Evolutionary conservation across 441 rosid genomes (phyloP).

Genomic region (Omphalea diandra): DNA sequence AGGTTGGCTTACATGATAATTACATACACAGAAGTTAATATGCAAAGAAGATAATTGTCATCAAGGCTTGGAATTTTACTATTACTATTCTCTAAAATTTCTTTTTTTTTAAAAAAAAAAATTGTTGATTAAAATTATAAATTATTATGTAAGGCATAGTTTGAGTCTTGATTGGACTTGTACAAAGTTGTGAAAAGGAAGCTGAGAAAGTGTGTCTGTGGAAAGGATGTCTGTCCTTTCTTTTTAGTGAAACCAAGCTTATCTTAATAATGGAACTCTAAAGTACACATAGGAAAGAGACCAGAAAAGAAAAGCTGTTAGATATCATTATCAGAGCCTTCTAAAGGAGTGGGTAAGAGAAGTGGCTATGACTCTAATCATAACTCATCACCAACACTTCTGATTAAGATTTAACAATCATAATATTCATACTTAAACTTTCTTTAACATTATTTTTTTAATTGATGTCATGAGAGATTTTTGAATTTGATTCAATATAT

Average conservation of each 20-base stretch:
- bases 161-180: constrained; percentile 20
- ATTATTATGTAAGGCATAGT: not conserved
- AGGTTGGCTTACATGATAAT: too few relatives aligned
- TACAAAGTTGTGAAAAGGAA: constrained; percentile 10
- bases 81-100: too few relatives aligned
- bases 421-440: too few relatives aligned
- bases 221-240: constrained; percentile 31
- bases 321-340: constrained; percentile 45
- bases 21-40: too few relatives aligned
- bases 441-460: too few relatives aligned
- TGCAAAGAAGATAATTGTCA: too few relatives aligned
- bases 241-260: constrained; percentile 36
- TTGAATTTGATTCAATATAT: too few relatives aligned
- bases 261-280: constrained; percentile 23
- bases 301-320: constrained; percentile 35
- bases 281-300: constrained; percentile 16
- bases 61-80: too few relatives aligned
- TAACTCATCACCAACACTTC: constrained; percentile 28
- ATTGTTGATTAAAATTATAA: too few relatives aligned
- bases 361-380: constrained; percentile 30
- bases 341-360: constrained; percentile 29
- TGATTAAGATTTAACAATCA: constrained; percentile 8
- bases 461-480: too few relatives aligned
- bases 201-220: constrained; percentile 7
- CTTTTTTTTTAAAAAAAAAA: too few relatives aligned